A percentile compares a stretch with the other conserved stretches of the same genome.
Conservation (phyloP, 1,284 basidiomycete genomes). For the Bondarzewia mesenterica region DNA sequence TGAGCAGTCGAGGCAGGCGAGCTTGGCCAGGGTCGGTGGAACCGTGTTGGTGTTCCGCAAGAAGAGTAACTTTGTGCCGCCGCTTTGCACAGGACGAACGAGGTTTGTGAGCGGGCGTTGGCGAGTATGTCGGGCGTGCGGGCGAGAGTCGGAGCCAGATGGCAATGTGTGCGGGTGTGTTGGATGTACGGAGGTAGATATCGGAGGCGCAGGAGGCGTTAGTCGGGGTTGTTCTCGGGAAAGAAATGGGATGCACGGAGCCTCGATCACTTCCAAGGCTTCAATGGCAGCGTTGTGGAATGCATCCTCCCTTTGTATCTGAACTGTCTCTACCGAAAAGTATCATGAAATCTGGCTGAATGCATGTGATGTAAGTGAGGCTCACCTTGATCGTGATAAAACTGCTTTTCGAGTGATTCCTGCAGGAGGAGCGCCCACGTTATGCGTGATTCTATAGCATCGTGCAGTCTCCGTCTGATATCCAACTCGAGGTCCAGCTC, state of each 20-base stretch:
- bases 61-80: slow-evolving; percentile 33
- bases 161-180: background rate
- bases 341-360: too few relatives aligned
- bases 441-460: slow-evolving; percentile 53
- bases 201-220: slow-evolving; percentile 14
- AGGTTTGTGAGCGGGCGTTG: slow-evolving; percentile 19
- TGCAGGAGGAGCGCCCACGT: slow-evolving; percentile 57
- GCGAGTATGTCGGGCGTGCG: background rate
- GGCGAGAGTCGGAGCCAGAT: slow-evolving; percentile 17
- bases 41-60: slow-evolving; percentile 28
- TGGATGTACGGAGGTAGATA: too few relatives aligned
- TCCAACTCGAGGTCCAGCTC: slow-evolving; percentile 62
- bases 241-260: slow-evolving; percentile 42
- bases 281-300: slow-evolving; percentile 49
- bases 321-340: too few relatives aligned
- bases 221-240: slow-evolving; percentile 27
- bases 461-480: slow-evolving; percentile 44
- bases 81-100: slow-evolving; percentile 18
- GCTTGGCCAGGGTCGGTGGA: slow-evolving; percentile 31
- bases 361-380: too few relatives aligned
- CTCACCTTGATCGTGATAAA: slow-evolving; percentile 17
- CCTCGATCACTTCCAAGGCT: slow-evolving; percentile 46
- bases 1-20: slow-evolving; percentile 56
- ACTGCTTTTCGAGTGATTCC: slow-evolving; percentile 33
- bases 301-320: too few relatives aligned